Evolutionary conservation across 139 green algal genomes (phyloP), one percentile per base, ranked within the genome.

Genomic region (Trebouxia sp.): DNA sequence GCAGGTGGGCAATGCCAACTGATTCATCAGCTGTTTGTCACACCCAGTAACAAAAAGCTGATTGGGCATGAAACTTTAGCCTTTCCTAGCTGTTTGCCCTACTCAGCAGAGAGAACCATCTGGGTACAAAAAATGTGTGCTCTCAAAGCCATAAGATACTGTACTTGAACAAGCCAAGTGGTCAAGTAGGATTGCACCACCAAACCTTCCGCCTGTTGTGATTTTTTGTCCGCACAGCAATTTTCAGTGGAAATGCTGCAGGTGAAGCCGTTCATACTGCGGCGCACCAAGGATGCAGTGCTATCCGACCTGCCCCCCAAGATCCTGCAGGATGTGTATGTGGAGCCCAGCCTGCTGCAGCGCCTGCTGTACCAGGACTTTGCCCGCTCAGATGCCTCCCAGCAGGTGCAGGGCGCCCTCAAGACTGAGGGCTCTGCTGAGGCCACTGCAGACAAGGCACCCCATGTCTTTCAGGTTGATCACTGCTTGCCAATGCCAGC

Each of bases 241-340:
- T n/a, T n/a, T n/a, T n/a, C n/a, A n/a, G n/a, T n/a, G n/a, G n/a
- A 53, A 53, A 32, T 39, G 22, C 12, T 30, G 58, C 83, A 89
- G 83, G 88, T 99, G 65, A 97, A 94, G 90, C 97, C 97, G 0
- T 99, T 99, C 83, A 83, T 99, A 6, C 85, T 99, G 82, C 85
- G 96, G 22, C 89, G 96, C 38, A 99, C 95, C 76, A 99, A 99
- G 88, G 94, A 95, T n/a, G 65, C 75, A 24, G 95, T 98, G 65
- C 87, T 99, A 30, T 84, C 89, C 11, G 96, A 98, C 83, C 87
- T 99, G 79, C 96, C 96, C 0, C 96, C 95, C 80, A 99, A 99
- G 86, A 98, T 97, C 76, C 88, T 99, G 20, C 92, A 97, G 83
- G 96, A 98, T 83, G 84, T 99, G 28, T 91, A 92, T 43, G 94